Evolutionary conservation across 192 early-diverging fungal genomes (phyloP).

Genomic region (Entomortierella lignicola): DNA sequence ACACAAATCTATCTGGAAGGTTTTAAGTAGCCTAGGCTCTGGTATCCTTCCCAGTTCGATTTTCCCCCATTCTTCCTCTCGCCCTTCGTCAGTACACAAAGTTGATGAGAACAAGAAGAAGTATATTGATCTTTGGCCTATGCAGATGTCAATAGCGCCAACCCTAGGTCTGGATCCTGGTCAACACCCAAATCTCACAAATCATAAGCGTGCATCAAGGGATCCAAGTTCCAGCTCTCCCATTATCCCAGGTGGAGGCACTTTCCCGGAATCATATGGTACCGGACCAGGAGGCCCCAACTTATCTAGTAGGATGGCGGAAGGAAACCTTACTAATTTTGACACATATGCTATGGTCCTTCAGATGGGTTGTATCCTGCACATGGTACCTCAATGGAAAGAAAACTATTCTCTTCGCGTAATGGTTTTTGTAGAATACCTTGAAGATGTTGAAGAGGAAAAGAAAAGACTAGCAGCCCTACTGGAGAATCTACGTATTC

Average conservation of each 20-base stretch:
- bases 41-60: not conserved
- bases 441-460: slow-evolving; percentile 71
- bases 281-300: slow-evolving; percentile 2
- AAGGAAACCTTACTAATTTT: slow-evolving; percentile 65
- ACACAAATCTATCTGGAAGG: slow-evolving; percentile 26
- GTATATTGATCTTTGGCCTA: slow-evolving; percentile 82
- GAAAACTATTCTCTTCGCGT: slow-evolving; percentile 68
- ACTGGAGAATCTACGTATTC: slow-evolving; percentile 70
- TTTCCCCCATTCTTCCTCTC: slow-evolving; percentile 20
- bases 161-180: slow-evolving; percentile 13
- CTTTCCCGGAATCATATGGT: slow-evolving; percentile 1
- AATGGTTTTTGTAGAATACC: slow-evolving; percentile 78
- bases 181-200: not conserved
- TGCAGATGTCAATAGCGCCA: slow-evolving; percentile 62
- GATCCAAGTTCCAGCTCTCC: slow-evolving; percentile 17
- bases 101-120: slow-evolving; percentile 38
- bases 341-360: slow-evolving; percentile 80
- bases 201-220: slow-evolving; percentile 20
- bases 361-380: slow-evolving; percentile 78
- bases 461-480: slow-evolving; percentile 62
- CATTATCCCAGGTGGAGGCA: not conserved
- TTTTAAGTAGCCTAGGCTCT: slow-evolving; percentile 6
- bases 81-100: slow-evolving; percentile 17
- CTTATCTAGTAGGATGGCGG: slow-evolving; percentile 10
- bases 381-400: slow-evolving; percentile 78